A percentile compares a stretch with the other conserved stretches of the same genome.
Conservation (phyloP, 1,139 yeast species). For the Pneumocystis carinii region DNA sequence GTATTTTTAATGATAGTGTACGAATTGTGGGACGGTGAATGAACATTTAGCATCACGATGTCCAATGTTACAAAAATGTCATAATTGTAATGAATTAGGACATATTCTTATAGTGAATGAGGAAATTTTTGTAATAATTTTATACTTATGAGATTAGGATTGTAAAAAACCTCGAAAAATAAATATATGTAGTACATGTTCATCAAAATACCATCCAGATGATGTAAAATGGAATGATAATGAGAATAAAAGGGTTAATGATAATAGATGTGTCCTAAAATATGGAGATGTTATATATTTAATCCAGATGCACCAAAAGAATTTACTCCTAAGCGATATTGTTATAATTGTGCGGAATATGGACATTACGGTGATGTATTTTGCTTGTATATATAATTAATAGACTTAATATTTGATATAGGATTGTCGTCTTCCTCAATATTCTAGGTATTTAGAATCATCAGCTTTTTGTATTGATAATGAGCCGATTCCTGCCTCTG, state of each 20-base stretch:
- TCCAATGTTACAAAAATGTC: conserved; percentile 9
- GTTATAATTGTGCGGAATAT: conserved; percentile 11
- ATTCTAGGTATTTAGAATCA: conserved; percentile 6
- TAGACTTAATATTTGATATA: not conserved
- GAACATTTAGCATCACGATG: conserved; percentile 10
- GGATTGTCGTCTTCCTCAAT: conserved; percentile 9
- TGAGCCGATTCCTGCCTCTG: conserved; percentile 4
- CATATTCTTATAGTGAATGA: conserved; percentile 1
- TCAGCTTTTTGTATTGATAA: conserved; percentile 12
- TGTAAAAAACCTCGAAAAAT: conserved; percentile 11
- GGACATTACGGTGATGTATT: conserved; percentile 10
- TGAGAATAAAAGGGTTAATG: not conserved
- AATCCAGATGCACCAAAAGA: conserved; percentile 2
- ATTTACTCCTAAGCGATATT: conserved; percentile 5
- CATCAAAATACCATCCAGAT: conserved; percentile 7
- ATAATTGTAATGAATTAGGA: conserved; percentile 9
- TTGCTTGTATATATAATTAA: not conserved
- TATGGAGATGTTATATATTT: conserved; percentile 9
- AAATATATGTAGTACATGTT: conserved; percentile 7
- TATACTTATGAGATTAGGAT: not conserved
- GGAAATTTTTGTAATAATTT: not conserved
- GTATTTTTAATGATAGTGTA: conserved; percentile 1
- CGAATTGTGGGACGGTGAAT: conserved; percentile 11
- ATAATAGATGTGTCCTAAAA: conserved; percentile 7
- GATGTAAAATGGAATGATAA: not conserved